Base-by-base conservation (phyloP, 2,329 filamentous ascomycete genomes). In the Boeremia exigua region DNA sequence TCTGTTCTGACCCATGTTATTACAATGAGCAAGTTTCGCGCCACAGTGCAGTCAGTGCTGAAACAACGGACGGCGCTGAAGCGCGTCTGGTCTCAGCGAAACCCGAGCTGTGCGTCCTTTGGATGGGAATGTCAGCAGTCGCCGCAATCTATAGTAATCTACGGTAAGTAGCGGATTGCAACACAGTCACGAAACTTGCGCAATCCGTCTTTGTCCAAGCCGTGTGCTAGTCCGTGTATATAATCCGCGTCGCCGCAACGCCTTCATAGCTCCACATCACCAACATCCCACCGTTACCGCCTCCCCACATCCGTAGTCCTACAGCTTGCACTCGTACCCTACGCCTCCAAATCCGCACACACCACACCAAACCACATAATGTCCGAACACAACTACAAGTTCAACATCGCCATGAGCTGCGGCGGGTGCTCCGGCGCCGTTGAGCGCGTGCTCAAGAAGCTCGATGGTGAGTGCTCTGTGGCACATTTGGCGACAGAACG, bases 391-490 rank as follows among this genome's bases (percentile, higher is more conserved):
- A 91, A 87, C 67, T 98, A 98, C 89, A 91, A 95, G 78, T 98
- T 98, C 84, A 88, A 93, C 79, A 86, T 98, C 77, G 84, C 82
- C 78, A 99, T 99, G 95, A 90, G 83, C 83, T 99, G 95, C 81
- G 87, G 91, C 75, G 95, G 95, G 77, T 99, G 95, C 88, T 97
- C 93, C 40, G 92, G 93, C 71, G 95, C 95, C 65, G 84, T 99
- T 39, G 90, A 96, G 79, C 86, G 92, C 48, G 92, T 97, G 40
- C 86, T 99, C 63, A 94, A 91, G 82, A 96, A 92, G 81, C 87
- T 96, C 2, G 89, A 96, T 17, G 92, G 93, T 96, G 74, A 63
- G 85, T 78, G 10, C 19, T 49, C 15, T 36, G 50, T 23, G 48
- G 50, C 30, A 37, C 44, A 33, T 38, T 40, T 30, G 42, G 56